These are phyloP conservation scores for Pulveroboletus sp. DNA, from an alignment of 768 basidiomycete genomes.

Conservation along the genomic window DNA sequence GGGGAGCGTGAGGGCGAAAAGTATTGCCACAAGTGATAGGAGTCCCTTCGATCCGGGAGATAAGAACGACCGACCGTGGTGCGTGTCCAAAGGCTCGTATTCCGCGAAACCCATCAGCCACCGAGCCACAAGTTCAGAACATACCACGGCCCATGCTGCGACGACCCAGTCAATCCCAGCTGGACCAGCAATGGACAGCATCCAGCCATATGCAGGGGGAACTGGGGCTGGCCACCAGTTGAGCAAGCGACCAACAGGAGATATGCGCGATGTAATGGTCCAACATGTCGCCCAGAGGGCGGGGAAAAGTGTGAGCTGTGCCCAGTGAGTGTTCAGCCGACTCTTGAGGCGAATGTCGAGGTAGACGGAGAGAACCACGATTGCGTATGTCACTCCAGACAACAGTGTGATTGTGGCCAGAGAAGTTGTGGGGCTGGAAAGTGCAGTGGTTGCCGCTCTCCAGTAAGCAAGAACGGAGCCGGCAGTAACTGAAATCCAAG, in stretches of 20 bases:
- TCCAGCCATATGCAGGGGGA: slow-evolving; percentile 57
- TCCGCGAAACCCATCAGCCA: slow-evolving; percentile 51
- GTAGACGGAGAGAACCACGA: slow-evolving; percentile 39
- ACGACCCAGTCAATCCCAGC: slow-evolving; percentile 66
- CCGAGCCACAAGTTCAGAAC: slow-evolving; percentile 46
- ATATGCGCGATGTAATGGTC: slow-evolving; percentile 48
- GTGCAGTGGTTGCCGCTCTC: slow-evolving; percentile 45
- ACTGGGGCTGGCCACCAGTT: slow-evolving; percentile 60
- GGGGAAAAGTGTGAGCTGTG: slow-evolving; percentile 57
- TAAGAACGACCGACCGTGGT: slow-evolving; percentile 3
- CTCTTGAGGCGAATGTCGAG: slow-evolving; percentile 35
- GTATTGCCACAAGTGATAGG: slow-evolving; percentile 35
- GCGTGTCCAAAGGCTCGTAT: slow-evolving; percentile 10
- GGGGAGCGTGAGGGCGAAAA: slow-evolving; percentile 50
- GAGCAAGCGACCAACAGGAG: slow-evolving; percentile 65
- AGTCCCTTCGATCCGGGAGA: slow-evolving; percentile 26
- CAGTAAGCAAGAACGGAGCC: slow-evolving; percentile 41
- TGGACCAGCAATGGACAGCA: slow-evolving; percentile 53
- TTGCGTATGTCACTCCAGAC: slow-evolving; percentile 40
- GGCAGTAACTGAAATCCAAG: slow-evolving; percentile 33
- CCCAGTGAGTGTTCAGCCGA: slow-evolving; percentile 32
- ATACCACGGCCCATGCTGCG: slow-evolving; percentile 70
- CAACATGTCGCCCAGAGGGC: slow-evolving; percentile 64
- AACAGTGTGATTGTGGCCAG: slow-evolving; percentile 41
- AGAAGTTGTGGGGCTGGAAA: slow-evolving; percentile 50